Conservation (phyloP, 495 filamentous ascomycete species). For the Podospora appendiculata region DNA sequence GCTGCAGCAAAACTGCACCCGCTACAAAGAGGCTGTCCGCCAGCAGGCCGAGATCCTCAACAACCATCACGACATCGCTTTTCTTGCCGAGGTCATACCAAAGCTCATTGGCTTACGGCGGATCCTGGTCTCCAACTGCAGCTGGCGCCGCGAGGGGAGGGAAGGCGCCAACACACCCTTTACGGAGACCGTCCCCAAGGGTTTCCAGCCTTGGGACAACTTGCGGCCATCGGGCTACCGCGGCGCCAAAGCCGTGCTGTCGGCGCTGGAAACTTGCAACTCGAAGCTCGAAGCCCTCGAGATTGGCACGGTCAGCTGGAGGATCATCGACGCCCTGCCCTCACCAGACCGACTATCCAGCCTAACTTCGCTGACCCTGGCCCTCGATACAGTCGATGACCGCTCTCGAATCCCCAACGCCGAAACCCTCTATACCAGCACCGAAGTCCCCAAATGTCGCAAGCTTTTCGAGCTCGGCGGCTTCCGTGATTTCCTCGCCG, state of each 20-base stretch:
- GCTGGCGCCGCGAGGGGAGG: not conserved
- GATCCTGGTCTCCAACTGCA: not conserved
- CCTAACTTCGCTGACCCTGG: not conserved
- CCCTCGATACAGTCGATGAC: not conserved
- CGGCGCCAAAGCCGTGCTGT: not conserved
- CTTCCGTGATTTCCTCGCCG: not conserved
- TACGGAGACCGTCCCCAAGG: not conserved
- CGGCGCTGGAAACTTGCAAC: not conserved
- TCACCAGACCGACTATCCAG: not conserved
- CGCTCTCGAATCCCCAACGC: not conserved
- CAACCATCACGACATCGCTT: not conserved
- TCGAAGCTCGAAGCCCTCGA: not conserved
- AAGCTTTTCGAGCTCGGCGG: not conserved
- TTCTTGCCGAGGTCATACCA: not conserved
- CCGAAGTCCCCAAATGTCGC: not conserved
- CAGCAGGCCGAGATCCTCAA: not conserved
- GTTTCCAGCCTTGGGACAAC: not conserved
- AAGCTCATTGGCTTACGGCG: not conserved
- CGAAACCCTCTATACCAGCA: not conserved
- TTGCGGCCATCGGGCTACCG: not conserved
- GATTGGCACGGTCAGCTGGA: not conserved
- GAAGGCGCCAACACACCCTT: not conserved
- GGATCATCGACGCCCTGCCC: not conserved
- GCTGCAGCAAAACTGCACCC: not conserved
- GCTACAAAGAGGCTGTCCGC: not conserved